Conservation (phyloP, 2,329 filamentous ascomycete genomes). For the Pyrenophora tritici-repentis region DNA sequence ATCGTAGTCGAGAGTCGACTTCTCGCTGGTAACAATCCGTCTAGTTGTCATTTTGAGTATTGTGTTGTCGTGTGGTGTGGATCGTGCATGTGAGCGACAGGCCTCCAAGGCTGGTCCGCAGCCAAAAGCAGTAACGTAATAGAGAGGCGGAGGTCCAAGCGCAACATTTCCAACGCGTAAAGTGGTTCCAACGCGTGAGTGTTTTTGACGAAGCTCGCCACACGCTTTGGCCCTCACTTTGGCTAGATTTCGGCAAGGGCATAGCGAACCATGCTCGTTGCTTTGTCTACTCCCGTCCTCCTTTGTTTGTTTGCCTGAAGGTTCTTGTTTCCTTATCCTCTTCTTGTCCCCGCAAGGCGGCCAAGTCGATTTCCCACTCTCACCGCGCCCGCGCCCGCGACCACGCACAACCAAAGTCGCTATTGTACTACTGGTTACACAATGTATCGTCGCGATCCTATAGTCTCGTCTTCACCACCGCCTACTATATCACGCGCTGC, state of each 20-base stretch:
- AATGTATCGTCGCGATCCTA: conserved; percentile 44
- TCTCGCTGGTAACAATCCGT: conserved; percentile 68
- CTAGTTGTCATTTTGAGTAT: conserved; percentile 66
- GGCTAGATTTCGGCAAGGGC: background rate
- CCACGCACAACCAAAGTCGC: background rate
- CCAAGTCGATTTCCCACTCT: background rate
- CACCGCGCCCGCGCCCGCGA: background rate
- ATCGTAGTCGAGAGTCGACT: conserved; percentile 61
- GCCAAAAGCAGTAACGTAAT: conserved; percentile 24
- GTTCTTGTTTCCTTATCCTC: conserved; percentile 6
- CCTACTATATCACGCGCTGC: conserved; percentile 15
- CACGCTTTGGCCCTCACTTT: conserved; percentile 4
- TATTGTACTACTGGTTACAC: conserved; percentile 10
- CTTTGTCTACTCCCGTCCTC: conserved; percentile 17
- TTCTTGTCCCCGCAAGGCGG: conserved; percentile 5
- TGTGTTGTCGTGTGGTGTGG: background rate
- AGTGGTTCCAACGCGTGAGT: conserved; percentile 13
- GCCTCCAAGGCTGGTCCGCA: background rate
- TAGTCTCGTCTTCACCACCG: conserved; percentile 41
- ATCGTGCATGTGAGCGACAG: conserved; percentile 5
- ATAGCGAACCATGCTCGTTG: conserved; percentile 10
- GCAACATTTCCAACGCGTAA: conserved; percentile 14
- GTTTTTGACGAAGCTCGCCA: conserved; percentile 21
- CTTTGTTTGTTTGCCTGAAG: conserved; percentile 21
- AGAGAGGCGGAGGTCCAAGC: conserved; percentile 18